Evolutionary conservation across 306 rosid species (phyloP), one percentile per base, ranked within the genome.

Genomic region (Fagus crenata): DNA sequence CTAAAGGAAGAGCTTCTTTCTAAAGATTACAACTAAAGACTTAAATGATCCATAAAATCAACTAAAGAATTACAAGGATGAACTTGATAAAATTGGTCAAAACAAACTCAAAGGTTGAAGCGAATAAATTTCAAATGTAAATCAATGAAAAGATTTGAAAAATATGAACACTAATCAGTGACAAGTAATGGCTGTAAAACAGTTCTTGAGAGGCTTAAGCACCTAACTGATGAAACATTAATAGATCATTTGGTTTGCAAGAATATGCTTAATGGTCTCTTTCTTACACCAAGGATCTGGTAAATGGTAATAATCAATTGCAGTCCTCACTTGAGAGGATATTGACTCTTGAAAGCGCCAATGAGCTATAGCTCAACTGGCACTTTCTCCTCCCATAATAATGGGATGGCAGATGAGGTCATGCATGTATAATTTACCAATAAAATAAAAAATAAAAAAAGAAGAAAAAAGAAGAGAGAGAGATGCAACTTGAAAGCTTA

Each of bases 401-500:
- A 43, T 7, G 13, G 49, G 49, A 43, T 43, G 49, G 49, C 7
- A 6, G 49, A 43, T 8, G 49, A 43, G 49, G 49, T 43, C 49
- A 43, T 43, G 49, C 11, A 3, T 43, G 7, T 6, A 43, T 6
- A 12, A 43, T 11, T 12, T 12, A 43, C 28, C 28, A 22, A 22
- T 0, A 0, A 22, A 22, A 22, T 0, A 22, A 22, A 22, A 22
- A 22, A 22, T 0, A 22, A 22, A 22, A 22, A 22, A 22, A 22
- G 28, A 22, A 22, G n/a, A 22, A 22, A 22, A 22, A 22, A 22
- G 28, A 22, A 22, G 28, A 22, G 28, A 22, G 28, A 22, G 60
- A 58, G 11, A 49, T 46, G 69, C 35, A 35, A 73, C 60, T 69
- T 33, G 41, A 2, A 77, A 73, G 82, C 67, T 53, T 64, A 14